Percentiles rank a stretch among this genome's conserved stretches.
These are phyloP conservation scores for Phytophthora hybrid DNA, from an alignment of 352 stramenopile genomes.

Conservation along the genomic window DNA sequence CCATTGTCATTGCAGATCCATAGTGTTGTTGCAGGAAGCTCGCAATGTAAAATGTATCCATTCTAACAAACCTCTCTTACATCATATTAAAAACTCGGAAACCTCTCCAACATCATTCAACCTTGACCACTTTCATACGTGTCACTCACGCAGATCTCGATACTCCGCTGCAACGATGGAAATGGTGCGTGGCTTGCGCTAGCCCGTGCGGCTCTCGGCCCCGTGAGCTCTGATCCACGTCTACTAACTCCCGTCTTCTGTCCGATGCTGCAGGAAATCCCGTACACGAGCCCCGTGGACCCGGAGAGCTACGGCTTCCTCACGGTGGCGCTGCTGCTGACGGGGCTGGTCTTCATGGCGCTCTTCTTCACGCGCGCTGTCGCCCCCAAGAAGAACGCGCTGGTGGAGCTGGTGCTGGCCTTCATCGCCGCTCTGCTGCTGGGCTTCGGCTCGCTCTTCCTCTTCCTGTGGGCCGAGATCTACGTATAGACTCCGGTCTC, in stretches of 20 bases:
- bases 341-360: constrained; percentile 82
- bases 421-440: constrained; percentile 77
- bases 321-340: constrained; percentile 61
- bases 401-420: constrained; percentile 74
- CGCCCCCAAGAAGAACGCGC: constrained; percentile 78
- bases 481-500: constrained; percentile 68
- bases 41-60: constrained; percentile 22
- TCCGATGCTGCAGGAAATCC: constrained; percentile 67
- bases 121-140: constrained; percentile 30
- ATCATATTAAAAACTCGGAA: constrained; percentile 3
- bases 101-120: constrained; percentile 7
- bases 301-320: constrained; percentile 77
- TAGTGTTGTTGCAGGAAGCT: neutral
- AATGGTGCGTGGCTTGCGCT: constrained; percentile 39
- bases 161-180: constrained; percentile 41
- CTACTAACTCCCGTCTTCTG: neutral
- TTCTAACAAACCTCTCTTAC: constrained; percentile 9
- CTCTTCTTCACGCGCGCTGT: constrained; percentile 86
- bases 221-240: neutral
- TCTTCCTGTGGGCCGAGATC: constrained; percentile 90
- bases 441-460: constrained; percentile 85
- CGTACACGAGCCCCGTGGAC: constrained; percentile 82
- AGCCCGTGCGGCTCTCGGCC: neutral
- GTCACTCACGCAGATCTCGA: constrained; percentile 41
- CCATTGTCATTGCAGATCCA: neutral